Conservation (phyloP, 495 filamentous ascomycete genomes). For the Oidiodendron maius region DNA sequence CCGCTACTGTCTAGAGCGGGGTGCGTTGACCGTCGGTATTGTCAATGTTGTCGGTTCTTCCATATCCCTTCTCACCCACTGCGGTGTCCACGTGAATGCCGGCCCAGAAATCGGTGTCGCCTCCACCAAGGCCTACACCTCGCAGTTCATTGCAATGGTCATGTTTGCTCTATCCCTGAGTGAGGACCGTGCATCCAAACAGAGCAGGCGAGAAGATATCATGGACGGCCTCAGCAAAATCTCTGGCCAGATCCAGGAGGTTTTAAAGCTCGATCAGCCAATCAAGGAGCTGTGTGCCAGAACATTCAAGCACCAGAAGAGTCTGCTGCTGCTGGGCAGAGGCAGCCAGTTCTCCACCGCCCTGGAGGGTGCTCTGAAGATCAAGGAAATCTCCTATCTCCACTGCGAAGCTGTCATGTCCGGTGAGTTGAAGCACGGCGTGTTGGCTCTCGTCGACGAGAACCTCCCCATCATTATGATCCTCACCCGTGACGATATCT, state of each 20-base stretch:
- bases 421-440: constrained; percentile 96
- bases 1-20: constrained; percentile 93
- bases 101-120: constrained; percentile 98
- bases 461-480: constrained; percentile 99
- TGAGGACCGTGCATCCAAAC: constrained; percentile 94
- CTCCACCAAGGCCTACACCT: constrained; percentile 98
- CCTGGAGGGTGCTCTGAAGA: constrained; percentile 96
- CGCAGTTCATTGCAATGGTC: constrained; percentile 97
- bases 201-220: constrained; percentile 88
- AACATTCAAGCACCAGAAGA: constrained; percentile 95
- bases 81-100: constrained; percentile 98
- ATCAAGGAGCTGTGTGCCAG: constrained; percentile 91
- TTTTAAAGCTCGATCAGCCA: constrained; percentile 80
- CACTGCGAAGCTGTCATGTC: constrained; percentile 99
- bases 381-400: constrained; percentile 99
- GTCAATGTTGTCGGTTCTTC: constrained; percentile 98
- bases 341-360: constrained; percentile 96
- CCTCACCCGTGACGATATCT: constrained; percentile 88
- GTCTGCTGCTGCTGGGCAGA: constrained; percentile 83
- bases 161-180: constrained; percentile 97
- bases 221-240: constrained; percentile 86
- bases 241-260: constrained; percentile 85
- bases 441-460: constrained; percentile 94
- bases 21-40: constrained; percentile 93
- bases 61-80: constrained; percentile 97